A percentile compares a stretch with the other conserved stretches of the same genome.
Evolutionary conservation across 495 filamentous ascomycete species (phyloP).

Genomic region (Aspergillus cavernicola): DNA sequence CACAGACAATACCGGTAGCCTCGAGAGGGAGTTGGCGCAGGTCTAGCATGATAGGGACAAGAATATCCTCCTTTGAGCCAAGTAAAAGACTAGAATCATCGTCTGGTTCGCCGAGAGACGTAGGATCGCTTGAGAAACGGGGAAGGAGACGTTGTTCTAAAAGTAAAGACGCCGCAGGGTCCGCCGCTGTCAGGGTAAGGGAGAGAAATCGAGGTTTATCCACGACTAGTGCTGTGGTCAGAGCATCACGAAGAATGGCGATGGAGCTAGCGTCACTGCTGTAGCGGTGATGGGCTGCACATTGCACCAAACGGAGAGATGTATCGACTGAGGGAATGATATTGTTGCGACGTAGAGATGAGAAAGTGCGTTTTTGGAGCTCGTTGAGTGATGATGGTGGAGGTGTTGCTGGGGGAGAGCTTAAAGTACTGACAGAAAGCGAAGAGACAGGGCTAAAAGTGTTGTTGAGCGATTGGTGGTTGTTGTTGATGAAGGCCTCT

Average conservation of each 20-base stretch:
- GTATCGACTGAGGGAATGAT: constrained; percentile 70
- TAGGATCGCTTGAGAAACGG: constrained; percentile 45
- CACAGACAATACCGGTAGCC: constrained; percentile 90
- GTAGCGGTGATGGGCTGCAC: constrained; percentile 63
- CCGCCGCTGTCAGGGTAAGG: constrained; percentile 77
- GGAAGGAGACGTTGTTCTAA: constrained; percentile 70
- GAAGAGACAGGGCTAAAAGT: constrained; percentile 30
- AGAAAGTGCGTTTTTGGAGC: constrained; percentile 79
- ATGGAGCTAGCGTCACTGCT: constrained; percentile 44
- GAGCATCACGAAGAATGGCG: constrained; percentile 42
- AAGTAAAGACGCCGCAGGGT: constrained; percentile 74
- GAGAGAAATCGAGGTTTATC: constrained; percentile 76
- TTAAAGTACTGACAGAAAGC: constrained; percentile 24
- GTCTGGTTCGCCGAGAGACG: constrained; percentile 42
- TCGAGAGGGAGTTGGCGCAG: constrained; percentile 77
- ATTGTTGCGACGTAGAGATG: constrained; percentile 64
- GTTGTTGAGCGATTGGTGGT: constrained; percentile 17
- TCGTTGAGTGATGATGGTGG: constrained; percentile 73
- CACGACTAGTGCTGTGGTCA: constrained; percentile 52
- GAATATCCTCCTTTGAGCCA: constrained; percentile 72
- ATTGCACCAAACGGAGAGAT: constrained; percentile 72
- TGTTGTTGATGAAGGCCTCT: constrained; percentile 61
- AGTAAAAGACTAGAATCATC: constrained; percentile 56
- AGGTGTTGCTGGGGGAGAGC: constrained; percentile 61
- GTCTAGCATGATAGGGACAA: constrained; percentile 89